phyloP scores from a whole-genome alignment of 2,329 filamentous ascomycete species.

The Calonectria fujianensis region DNA sequence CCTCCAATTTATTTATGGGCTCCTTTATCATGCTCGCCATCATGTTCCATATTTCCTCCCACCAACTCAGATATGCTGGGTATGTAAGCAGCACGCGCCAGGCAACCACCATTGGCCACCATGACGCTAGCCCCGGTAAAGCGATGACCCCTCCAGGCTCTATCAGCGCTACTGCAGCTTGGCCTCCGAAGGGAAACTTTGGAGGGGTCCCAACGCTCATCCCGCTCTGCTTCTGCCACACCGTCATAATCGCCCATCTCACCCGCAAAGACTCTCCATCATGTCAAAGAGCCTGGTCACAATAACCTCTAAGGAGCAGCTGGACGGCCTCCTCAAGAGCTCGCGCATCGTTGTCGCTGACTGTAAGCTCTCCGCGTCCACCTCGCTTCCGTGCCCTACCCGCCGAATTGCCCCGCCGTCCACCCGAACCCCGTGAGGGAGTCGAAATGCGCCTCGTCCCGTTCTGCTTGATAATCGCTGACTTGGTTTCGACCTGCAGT shows the following conservation, averaged over 20 bases:
- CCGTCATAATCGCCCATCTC: constrained; percentile 48
- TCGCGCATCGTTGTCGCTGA: constrained; percentile 90
- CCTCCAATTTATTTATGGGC: not conserved
- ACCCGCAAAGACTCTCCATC: constrained; percentile 46
- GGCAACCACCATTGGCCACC: constrained; percentile 45
- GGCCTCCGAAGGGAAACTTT: constrained; percentile 42
- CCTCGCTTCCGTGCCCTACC: constrained; percentile 9
- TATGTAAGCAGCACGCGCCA: constrained; percentile 2
- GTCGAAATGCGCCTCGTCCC: constrained; percentile 43
- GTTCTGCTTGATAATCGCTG: constrained; percentile 40
- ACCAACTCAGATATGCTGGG: not conserved
- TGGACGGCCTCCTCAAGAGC: constrained; percentile 79
- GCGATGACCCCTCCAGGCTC: constrained; percentile 52
- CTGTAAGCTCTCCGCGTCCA: constrained; percentile 76
- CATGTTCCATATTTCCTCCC: not conserved
- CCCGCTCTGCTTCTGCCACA: constrained; percentile 48
- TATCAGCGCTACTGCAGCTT: constrained; percentile 34
- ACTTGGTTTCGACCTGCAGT: constrained; percentile 70
- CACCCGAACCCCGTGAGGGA: constrained; percentile 37
- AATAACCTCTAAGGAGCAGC: constrained; percentile 74
- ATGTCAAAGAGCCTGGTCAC: constrained; percentile 57
- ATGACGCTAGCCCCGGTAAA: constrained; percentile 55
- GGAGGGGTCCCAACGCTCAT: constrained; percentile 49
- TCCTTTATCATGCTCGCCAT: not conserved
- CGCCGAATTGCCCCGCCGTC: constrained; percentile 46